Evolutionary conservation across 2,329 filamentous ascomycete species (phyloP).

Genomic region (Pleomassaria siparia): DNA sequence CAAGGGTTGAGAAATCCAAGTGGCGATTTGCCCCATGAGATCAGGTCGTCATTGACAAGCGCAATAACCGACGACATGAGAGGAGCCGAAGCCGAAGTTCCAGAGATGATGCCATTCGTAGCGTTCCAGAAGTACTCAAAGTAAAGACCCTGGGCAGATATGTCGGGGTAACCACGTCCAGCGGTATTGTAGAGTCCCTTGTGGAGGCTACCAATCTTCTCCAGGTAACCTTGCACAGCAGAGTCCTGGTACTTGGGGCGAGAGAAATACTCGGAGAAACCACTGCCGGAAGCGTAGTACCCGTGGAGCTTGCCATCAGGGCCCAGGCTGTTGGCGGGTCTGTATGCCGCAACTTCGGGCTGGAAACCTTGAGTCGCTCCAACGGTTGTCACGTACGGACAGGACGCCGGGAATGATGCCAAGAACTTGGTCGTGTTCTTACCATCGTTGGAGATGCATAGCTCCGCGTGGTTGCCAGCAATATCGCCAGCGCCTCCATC

Average conservation of each 20-base stretch:
- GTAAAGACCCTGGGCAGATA: constrained; percentile 47
- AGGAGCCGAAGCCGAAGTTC: constrained; percentile 10
- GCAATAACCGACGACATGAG: constrained; percentile 9
- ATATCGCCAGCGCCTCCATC: constrained; percentile 55
- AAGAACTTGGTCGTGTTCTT: constrained; percentile 51
- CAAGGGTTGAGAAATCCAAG: constrained; percentile 56
- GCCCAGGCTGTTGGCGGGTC: constrained; percentile 4
- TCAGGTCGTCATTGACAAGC: constrained; percentile 51
- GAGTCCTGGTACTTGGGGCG: constrained; percentile 41
- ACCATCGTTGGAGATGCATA: constrained; percentile 59
- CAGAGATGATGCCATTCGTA: constrained; percentile 3
- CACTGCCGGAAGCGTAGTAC: constrained; percentile 19
- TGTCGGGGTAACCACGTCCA: constrained; percentile 52
- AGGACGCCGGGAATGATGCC: constrained; percentile 51
- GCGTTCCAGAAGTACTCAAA: constrained; percentile 15
- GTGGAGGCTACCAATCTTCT: constrained; percentile 37
- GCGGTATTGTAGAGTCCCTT: constrained; percentile 45
- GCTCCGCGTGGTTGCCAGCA: constrained; percentile 23
- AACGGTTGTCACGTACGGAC: constrained; percentile 54
- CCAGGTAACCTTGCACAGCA: constrained; percentile 45
- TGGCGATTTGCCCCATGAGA: constrained; percentile 46
- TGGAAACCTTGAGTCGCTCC: constrained; percentile 36
- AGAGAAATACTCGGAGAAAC: constrained; percentile 14
- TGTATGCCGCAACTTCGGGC: constrained; percentile 5
- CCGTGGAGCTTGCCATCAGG: constrained; percentile 34